Percentiles rank a stretch among this genome's conserved stretches.
phyloP scores from a whole-genome alignment of 2,329 filamentous ascomycete species.

The Colletotrichum musae region DNA sequence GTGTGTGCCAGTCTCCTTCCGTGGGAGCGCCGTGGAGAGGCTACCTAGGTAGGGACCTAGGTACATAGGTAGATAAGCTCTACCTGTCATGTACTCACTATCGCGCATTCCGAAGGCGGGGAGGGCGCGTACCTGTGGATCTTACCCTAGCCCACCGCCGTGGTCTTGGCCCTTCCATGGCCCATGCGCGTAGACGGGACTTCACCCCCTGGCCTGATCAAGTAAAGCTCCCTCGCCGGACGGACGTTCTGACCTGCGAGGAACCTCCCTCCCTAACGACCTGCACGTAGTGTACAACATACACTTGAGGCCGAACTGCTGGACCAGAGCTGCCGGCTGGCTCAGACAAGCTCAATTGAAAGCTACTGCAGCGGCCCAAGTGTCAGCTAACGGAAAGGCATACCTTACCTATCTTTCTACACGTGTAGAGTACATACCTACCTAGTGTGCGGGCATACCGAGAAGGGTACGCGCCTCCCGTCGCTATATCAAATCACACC shows the following conservation, averaged over 20 bases:
- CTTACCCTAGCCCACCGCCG: background rate
- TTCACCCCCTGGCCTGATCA: background rate
- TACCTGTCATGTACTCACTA: conserved; percentile 15
- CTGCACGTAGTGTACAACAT: too few species aligned
- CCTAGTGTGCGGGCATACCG: too few species aligned
- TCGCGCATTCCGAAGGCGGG: conserved; percentile 13
- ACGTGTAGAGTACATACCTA: background rate
- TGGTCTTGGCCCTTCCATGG: background rate
- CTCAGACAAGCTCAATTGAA: too few species aligned
- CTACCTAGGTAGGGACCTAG: too few species aligned
- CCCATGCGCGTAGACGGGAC: background rate
- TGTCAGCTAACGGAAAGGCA: too few species aligned
- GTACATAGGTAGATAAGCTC: conserved; percentile 21
- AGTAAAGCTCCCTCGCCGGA: background rate
- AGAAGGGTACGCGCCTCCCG: background rate
- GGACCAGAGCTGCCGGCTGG: too few species aligned
- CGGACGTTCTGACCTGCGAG: too few species aligned
- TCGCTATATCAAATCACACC: conserved; percentile 13
- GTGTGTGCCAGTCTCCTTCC: too few species aligned
- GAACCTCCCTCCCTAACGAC: too few species aligned
- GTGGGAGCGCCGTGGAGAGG: too few species aligned
- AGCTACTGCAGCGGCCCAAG: too few species aligned
- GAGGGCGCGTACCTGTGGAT: conserved; percentile 12
- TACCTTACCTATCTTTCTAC: background rate
- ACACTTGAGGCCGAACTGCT: too few species aligned